Percentiles rank a stretch among this genome's conserved stretches.
phyloP scores from a whole-genome alignment of 202 grass and related monocot species.

The Setaria italica region DNA sequence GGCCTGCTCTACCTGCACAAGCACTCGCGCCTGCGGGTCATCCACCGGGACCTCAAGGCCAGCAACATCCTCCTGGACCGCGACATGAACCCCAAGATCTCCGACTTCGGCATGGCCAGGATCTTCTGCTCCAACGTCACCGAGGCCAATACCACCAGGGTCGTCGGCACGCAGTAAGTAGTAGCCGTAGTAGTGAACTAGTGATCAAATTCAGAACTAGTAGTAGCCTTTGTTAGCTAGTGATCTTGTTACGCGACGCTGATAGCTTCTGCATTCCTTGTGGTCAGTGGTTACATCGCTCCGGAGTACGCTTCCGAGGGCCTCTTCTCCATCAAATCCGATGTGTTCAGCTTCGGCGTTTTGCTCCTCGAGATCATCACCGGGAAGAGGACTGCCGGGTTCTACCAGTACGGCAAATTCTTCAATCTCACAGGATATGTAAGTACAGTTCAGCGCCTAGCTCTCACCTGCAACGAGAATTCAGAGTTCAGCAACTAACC shows the following conservation, averaged over 20 bases:
- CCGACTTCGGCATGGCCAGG: conserved; percentile 82
- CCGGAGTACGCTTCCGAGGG: conserved; percentile 82
- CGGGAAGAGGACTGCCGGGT: conserved; percentile 57
- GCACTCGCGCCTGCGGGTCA: conserved; percentile 70
- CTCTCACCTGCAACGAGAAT: background rate
- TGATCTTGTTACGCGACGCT: background rate
- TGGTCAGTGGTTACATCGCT: conserved; percentile 74
- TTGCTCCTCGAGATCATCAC: conserved; percentile 79
- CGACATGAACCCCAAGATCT: conserved; percentile 83
- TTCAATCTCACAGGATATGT: conserved; percentile 67
- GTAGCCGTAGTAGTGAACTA: background rate
- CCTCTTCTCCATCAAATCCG: conserved; percentile 72
- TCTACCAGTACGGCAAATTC: conserved; percentile 60
- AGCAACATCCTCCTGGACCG: conserved; percentile 84
- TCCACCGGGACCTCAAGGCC: conserved; percentile 79
- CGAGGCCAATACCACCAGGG: conserved; percentile 60
- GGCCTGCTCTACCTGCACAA: conserved; percentile 88
- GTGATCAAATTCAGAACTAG: background rate
- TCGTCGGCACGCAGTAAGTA: conserved; percentile 82
- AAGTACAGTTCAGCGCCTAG: background rate
- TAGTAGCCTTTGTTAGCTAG: background rate
- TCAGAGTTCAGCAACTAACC: background rate
- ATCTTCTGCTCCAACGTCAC: conserved; percentile 68
- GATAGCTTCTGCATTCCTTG: background rate
- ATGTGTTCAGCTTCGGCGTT: conserved; percentile 82